Evolutionary conservation across 805 yeast species (phyloP).

Genomic region (Candida nonsorbophila): DNA sequence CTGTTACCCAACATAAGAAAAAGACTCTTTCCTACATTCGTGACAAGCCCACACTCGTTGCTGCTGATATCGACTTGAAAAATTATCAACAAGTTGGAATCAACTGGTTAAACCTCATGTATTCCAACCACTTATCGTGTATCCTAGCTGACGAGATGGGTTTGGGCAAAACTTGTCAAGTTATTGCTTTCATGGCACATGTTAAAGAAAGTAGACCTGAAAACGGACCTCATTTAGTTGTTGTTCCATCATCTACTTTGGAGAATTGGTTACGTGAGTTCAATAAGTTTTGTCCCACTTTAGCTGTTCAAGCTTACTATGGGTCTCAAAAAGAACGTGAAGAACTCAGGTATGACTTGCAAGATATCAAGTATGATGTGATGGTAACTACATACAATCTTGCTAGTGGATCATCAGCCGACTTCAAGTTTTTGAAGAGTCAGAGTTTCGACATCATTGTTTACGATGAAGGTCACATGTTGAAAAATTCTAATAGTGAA

Average conservation of each 20-base stretch:
- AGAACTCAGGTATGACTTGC: conserved; percentile 69
- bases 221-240: conserved; percentile 82
- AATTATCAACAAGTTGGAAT: conserved; percentile 95
- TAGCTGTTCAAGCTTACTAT: conserved; percentile 87
- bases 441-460: conserved; percentile 82
- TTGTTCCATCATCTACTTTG: conserved; percentile 93
- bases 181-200: conserved; percentile 84
- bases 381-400: conserved; percentile 90
- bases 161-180: conserved; percentile 94
- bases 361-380: conserved; percentile 67
- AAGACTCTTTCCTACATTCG: conserved; percentile 44
- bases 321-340: conserved; percentile 84
- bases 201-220: conserved; percentile 57
- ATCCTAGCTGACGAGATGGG: conserved; percentile 99
- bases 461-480: conserved; percentile 97
- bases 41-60: conserved; percentile 65
- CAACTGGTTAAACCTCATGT: conserved; percentile 84
- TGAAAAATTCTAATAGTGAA: conserved; percentile 84
- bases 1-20: conserved; percentile 15
- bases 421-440: conserved; percentile 69
- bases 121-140: conserved; percentile 76
- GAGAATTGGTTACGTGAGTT: conserved; percentile 98
- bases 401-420: conserved; percentile 83
- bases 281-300: conserved; percentile 75
- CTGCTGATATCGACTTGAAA: conserved; percentile 64